These are phyloP conservation scores for Neonectria ditissima DNA, from an alignment of 2,329 filamentous ascomycete species.

Conservation along the genomic window DNA sequence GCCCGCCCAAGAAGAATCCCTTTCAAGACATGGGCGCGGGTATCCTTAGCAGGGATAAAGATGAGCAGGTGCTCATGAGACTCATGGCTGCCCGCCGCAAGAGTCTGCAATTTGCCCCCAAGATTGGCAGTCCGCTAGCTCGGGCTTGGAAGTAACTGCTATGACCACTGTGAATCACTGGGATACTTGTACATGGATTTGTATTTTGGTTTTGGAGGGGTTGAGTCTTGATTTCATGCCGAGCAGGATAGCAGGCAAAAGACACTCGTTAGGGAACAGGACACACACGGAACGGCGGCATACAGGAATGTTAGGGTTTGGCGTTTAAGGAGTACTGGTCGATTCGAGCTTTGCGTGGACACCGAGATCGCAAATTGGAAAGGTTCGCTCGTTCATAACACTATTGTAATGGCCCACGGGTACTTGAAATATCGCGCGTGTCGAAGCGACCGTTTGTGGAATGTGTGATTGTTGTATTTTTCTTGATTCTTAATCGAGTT, in stretches of 20 bases:
- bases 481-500: not conserved
- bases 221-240: conserved; percentile 33
- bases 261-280: conserved; percentile 38
- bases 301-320: conserved; percentile 34
- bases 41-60: conserved; percentile 62
- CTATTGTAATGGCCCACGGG: conserved; percentile 25
- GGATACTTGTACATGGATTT: conserved; percentile 32
- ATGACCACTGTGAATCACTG: conserved; percentile 10
- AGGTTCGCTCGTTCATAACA: conserved; percentile 18
- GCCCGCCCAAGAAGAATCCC: conserved; percentile 62
- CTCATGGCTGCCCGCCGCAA: conserved; percentile 80
- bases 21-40: conserved; percentile 56
- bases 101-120: conserved; percentile 82
- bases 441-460: not conserved
- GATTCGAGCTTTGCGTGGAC: conserved; percentile 23
- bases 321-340: conserved; percentile 33
- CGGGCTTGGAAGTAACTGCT: conserved; percentile 61
- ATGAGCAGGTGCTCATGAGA: conserved; percentile 69
- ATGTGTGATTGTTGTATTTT: conserved; percentile 12
- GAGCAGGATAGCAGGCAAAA: conserved; percentile 27
- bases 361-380: conserved; percentile 11
- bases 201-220: conserved; percentile 30
- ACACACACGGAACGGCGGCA: conserved; percentile 37
- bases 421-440: conserved; percentile 2
- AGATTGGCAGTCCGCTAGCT: conserved; percentile 77